Percentiles rank a stretch among this genome's conserved stretches.
phyloP scores from a whole-genome alignment of 2,329 filamentous ascomycete species.

The Curvularia sp. region DNA sequence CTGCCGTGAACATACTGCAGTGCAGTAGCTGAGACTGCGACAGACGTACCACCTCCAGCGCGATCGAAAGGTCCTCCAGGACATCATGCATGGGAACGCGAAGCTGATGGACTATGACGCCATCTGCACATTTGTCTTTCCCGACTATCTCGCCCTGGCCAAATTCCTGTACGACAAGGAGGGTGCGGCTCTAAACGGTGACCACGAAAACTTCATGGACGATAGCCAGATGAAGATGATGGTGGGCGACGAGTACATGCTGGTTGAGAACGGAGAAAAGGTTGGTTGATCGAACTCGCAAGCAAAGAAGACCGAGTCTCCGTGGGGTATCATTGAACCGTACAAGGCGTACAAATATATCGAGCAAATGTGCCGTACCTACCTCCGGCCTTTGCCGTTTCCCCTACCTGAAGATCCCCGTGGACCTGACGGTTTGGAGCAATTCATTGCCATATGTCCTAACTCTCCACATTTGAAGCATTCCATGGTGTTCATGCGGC shows the following conservation, averaged over 20 bases:
- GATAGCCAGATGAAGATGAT: conserved; percentile 54
- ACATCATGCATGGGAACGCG: conserved; percentile 56
- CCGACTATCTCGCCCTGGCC: conserved; percentile 55
- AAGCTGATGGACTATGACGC: conserved; percentile 55
- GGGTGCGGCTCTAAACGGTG: conserved; percentile 48
- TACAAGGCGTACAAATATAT: conserved; percentile 13
- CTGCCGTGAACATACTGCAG: neutral
- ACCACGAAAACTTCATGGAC: conserved; percentile 52
- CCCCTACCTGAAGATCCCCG: conserved; percentile 38
- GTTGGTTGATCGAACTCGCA: conserved; percentile 7
- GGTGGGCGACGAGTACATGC: conserved; percentile 55
- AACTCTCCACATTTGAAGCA: conserved; percentile 69
- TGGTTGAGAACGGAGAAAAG: conserved; percentile 41
- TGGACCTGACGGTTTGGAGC: conserved; percentile 50
- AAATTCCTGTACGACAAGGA: conserved; percentile 57
- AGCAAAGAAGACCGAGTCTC: conserved; percentile 15
- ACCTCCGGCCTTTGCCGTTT: conserved; percentile 34
- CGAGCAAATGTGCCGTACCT: conserved; percentile 6
- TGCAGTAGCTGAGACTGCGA: conserved; percentile 12
- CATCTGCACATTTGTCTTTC: conserved; percentile 58
- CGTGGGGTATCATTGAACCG: conserved; percentile 28
- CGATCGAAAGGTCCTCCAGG: conserved; percentile 53
- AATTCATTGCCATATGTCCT: conserved; percentile 67
- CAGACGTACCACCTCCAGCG: conserved; percentile 56
- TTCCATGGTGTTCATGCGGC: conserved; percentile 50